A percentile compares a stretch with the other conserved stretches of the same genome.
Conservation (phyloP, 345 rosid genomes). For the Brassica napus region Da-Ae NC_063447.1:2880501-2881000, state of each 20-base stretch:
- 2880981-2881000: constrained; percentile 12
- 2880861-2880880: neutral
- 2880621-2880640: no score
- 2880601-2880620: neutral
- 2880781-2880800: constrained; percentile 3
- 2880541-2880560: neutral
- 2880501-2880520: neutral
- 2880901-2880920: constrained; percentile 49
- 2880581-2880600: neutral
- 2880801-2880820: neutral
- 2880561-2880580: neutral
- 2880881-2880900: constrained; percentile 43
- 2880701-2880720: neutral
- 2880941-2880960: constrained; percentile 39
- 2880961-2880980: constrained; percentile 35
- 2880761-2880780: constrained; percentile 11
- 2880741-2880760: constrained; percentile 2
- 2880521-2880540: neutral
- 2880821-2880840: constrained; percentile 30
- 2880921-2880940: constrained; percentile 61
- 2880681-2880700: neutral
- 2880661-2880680: neutral
- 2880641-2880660: no score
- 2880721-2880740: neutral
- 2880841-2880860: constrained; percentile 40